Conservation (phyloP, 208 protist species). For the Leishmania lainsoni region DNA sequence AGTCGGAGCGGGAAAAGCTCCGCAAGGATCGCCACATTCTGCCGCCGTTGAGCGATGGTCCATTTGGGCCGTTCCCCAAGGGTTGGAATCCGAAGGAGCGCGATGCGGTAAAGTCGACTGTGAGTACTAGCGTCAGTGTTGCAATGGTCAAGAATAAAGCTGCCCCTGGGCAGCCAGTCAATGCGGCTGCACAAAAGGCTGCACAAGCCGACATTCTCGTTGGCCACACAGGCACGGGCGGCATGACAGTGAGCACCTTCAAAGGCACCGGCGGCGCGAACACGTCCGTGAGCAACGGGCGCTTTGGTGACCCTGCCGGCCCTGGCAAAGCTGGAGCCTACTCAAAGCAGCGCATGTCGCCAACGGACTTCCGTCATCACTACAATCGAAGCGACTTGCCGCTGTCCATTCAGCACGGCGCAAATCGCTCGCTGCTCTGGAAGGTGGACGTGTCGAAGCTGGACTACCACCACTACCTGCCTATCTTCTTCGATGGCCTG, state of each 20-base stretch:
- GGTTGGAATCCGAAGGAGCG: constrained; percentile 26
- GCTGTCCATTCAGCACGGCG: constrained; percentile 94
- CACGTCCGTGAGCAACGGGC: constrained; percentile 56
- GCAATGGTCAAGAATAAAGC: constrained; percentile 31
- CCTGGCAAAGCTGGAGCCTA: constrained; percentile 76
- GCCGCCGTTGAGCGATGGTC: constrained; percentile 80
- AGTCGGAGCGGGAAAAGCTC: constrained; percentile 58
- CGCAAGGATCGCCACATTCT: constrained; percentile 68
- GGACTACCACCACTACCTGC: constrained; percentile 99
- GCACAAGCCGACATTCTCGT: constrained; percentile 45
- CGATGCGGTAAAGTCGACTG: constrained; percentile 44
- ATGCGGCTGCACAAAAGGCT: constrained; percentile 14
- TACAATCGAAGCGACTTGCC: constrained; percentile 99
- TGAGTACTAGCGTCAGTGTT: constrained; percentile 21
- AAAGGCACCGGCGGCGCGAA: constrained; percentile 45
- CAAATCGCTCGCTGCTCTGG: constrained; percentile 95
- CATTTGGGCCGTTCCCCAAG: constrained; percentile 84
- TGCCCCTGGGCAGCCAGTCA: background rate
- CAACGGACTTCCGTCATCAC: constrained; percentile 96
- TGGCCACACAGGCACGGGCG: constrained; percentile 79
- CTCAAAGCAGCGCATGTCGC: constrained; percentile 73
- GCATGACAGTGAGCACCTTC: constrained; percentile 87
- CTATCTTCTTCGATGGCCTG: constrained; percentile 99
- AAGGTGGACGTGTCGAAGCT: constrained; percentile 97
- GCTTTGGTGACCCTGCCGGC: constrained; percentile 76